These are phyloP conservation scores for Xanthoceras sorbifolium DNA, from an alignment of 345 rosid genomes.

Conservation along the genomic window DNA sequence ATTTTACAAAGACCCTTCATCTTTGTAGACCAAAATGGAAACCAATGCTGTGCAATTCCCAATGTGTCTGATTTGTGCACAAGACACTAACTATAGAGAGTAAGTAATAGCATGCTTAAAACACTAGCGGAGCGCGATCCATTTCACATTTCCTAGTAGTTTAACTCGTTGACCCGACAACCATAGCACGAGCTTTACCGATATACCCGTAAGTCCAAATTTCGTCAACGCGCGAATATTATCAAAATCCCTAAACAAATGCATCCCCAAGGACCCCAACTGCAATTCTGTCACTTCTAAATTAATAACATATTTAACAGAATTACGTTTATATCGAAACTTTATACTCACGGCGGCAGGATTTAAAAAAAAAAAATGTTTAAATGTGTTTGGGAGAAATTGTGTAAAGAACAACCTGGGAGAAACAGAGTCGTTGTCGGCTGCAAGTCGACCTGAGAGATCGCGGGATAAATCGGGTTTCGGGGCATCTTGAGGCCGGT, in stretches of 20 bases:
- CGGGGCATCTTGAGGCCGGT: conserved; percentile 25
- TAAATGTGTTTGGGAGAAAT: neutral
- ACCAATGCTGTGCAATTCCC: too few relatives aligned
- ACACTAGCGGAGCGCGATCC: neutral
- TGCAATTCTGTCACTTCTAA: neutral
- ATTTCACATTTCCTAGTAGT: neutral
- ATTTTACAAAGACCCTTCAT: too few relatives aligned
- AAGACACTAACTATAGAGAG: neutral
- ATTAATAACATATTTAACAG: neutral
- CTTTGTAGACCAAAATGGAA: too few relatives aligned
- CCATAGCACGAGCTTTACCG: conserved; percentile 2
- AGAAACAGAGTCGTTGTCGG: conserved; percentile 29
- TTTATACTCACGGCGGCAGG: too few relatives aligned
- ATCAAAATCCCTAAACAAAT: neutral
- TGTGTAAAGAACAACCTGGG: conserved; percentile 29
- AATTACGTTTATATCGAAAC: too few relatives aligned
- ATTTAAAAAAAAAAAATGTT: neutral
- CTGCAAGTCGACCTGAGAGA: conserved; percentile 13
- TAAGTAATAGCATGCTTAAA: conserved; percentile 7
- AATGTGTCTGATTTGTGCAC: neutral
- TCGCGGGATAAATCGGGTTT: conserved; percentile 18
- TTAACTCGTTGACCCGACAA: neutral
- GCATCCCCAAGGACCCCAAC: neutral
- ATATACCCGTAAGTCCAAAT: neutral
- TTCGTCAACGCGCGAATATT: neutral